A percentile compares a stretch with the other conserved stretches of the same genome.
These are phyloP conservation scores for Malus hybrid DNA, from an alignment of 331 rosid species.

Conservation along the genomic window DNA sequence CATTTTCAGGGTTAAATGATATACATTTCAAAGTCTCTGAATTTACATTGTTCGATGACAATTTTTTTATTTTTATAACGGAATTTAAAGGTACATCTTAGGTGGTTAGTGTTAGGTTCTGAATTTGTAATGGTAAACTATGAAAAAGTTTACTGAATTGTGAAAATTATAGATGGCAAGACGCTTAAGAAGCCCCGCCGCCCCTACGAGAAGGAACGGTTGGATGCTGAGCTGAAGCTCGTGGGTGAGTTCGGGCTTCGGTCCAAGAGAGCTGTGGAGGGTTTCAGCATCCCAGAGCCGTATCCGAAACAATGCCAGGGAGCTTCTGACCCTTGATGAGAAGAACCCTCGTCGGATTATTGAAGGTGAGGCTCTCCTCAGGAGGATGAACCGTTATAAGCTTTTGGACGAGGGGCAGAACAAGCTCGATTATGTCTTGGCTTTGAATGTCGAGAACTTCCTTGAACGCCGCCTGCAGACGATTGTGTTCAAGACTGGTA, in stretches of 20 bases:
- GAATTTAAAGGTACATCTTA: neutral
- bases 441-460: slow-evolving; percentile 66
- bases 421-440: slow-evolving; percentile 78
- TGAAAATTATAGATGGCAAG: slow-evolving; percentile 40
- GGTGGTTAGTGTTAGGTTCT: neutral
- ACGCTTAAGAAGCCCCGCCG: slow-evolving; percentile 76
- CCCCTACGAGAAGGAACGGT: slow-evolving; percentile 61
- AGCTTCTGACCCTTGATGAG: slow-evolving; percentile 63
- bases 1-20: neutral
- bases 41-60: neutral
- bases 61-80: neutral
- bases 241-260: slow-evolving; percentile 78
- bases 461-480: slow-evolving; percentile 75
- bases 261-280: slow-evolving; percentile 73
- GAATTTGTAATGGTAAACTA: neutral
- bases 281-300: slow-evolving; percentile 54
- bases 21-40: neutral
- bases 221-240: slow-evolving; percentile 73
- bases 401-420: slow-evolving; percentile 62
- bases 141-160: too few relatives aligned
- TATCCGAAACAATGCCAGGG: slow-evolving; percentile 75
- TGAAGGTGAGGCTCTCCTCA: slow-evolving; percentile 59
- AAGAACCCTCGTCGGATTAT: slow-evolving; percentile 75
- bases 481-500: slow-evolving; percentile 55
- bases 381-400: slow-evolving; percentile 63